Conservation (phyloP, 192 early-diverging fungal genomes). For the Spizellomyces punctatus region DNA sequence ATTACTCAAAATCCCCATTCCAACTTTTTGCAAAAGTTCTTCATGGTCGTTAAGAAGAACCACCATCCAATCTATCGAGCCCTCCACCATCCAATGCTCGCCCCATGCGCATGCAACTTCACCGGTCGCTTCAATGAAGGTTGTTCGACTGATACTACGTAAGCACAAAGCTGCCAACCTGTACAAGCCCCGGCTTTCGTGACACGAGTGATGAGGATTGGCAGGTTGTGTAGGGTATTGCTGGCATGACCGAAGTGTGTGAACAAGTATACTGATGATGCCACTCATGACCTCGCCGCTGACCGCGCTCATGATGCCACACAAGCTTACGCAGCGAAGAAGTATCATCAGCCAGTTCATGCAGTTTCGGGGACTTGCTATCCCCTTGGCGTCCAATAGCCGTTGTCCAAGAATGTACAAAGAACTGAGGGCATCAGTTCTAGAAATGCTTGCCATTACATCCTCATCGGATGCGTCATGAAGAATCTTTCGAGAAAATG, state of each 20-base stretch:
- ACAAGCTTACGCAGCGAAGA: slow-evolving; percentile 14
- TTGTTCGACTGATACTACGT: slow-evolving; percentile 33
- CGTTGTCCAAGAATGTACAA: slow-evolving; percentile 6
- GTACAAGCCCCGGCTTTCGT: slow-evolving; percentile 41
- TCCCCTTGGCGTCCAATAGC: slow-evolving; percentile 7
- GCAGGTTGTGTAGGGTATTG: slow-evolving; percentile 15
- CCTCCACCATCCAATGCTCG: slow-evolving; percentile 45
- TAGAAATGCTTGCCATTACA: no score
- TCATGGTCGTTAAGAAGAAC: slow-evolving; percentile 42
- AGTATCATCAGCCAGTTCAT: slow-evolving; percentile 34
- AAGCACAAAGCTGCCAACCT: slow-evolving; percentile 22
- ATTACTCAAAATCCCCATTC: slow-evolving; percentile 46
- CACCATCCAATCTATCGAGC: slow-evolving; percentile 41
- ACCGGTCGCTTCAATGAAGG: slow-evolving; percentile 6
- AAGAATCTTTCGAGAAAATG: no score
- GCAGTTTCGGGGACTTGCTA: slow-evolving; percentile 9
- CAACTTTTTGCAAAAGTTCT: slow-evolving; percentile 36
- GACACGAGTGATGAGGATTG: slow-evolving; percentile 17
- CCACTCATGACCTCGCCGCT: slow-evolving; percentile 7
- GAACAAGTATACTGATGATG: slow-evolving; percentile 33
- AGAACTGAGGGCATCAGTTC: no score
- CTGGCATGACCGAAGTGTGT: slow-evolving; percentile 27
- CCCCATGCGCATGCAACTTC: slow-evolving; percentile 29
- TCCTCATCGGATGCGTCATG: no score
- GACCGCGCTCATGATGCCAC: slow-evolving; percentile 11